These are phyloP conservation scores for Rhinocladiella mackenziei DNA, from an alignment of 2,329 filamentous ascomycete genomes.

Conservation along the genomic window DNA sequence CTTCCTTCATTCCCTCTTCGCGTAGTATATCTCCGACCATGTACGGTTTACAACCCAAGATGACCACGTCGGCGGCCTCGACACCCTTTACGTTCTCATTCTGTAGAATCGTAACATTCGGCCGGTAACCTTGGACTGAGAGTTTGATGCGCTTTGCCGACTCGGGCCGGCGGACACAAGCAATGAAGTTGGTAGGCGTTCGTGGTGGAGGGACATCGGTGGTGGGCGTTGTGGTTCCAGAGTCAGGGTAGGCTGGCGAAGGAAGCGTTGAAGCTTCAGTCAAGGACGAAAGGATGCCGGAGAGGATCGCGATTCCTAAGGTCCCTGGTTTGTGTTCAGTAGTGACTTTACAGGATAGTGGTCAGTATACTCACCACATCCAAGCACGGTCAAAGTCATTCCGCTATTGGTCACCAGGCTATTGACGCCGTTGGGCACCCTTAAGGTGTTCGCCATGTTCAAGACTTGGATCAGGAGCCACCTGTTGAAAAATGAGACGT, in stretches of 20 bases:
- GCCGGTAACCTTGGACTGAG: slow-evolving; percentile 58
- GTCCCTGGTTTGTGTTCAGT: slow-evolving; percentile 53
- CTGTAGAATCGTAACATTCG: slow-evolving; percentile 61
- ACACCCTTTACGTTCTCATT: slow-evolving; percentile 68
- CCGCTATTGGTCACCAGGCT: slow-evolving; percentile 6
- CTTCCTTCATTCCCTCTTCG: slow-evolving; percentile 60
- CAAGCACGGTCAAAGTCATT: slow-evolving; percentile 69
- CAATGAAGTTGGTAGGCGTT: slow-evolving; percentile 72
- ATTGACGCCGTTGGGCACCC: slow-evolving; percentile 16
- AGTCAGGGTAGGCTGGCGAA: slow-evolving; percentile 42
- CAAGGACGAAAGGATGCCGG: slow-evolving; percentile 71
- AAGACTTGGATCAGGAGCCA: background rate
- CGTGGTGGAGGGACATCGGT: slow-evolving; percentile 46
- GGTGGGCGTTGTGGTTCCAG: slow-evolving; percentile 37
- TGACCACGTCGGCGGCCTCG: slow-evolving; percentile 64
- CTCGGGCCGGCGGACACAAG: slow-evolving; percentile 69
- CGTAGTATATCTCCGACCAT: slow-evolving; percentile 64
- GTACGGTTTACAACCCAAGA: slow-evolving; percentile 78
- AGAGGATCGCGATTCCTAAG: slow-evolving; percentile 80
- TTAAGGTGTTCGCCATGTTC: slow-evolving; percentile 16
- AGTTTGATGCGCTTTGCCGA: slow-evolving; percentile 65
- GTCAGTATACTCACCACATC: slow-evolving; percentile 61
- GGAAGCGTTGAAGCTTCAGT: slow-evolving; percentile 39
- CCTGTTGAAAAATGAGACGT: no score
- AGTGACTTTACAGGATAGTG: background rate